Evolutionary conservation across 1,139 yeast genomes (phyloP), one percentile per base, ranked within the genome.

Genomic region (Diutina sp.): DNA sequence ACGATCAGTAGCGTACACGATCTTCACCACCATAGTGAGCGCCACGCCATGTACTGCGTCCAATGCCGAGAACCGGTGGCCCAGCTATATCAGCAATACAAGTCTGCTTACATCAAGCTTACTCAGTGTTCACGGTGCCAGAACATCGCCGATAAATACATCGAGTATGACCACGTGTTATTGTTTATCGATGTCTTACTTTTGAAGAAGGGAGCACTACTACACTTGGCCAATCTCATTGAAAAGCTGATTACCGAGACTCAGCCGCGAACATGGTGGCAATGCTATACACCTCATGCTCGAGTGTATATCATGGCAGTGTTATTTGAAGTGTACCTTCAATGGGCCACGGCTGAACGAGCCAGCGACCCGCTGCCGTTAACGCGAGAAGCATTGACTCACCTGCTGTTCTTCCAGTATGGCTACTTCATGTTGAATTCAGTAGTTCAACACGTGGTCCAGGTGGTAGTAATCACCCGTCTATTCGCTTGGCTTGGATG

Each of bases 281-380:
- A 41, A 6, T 46, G 57, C n/a, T 73, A 71, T 60, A 64, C 59
- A 51, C 66, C 65, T 45, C 57, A 76, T 60, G 65, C 66, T 55
- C 73, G 96, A 46, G 71, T 88, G 54, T 72, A 88, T 63, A 64
- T 86, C 3, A 73, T 93, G 57, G 76, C 87, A 57, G 72, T 89
- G 0, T 74, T 95, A n/a, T 90, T 91, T 63, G 97, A 93, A 61
- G 95, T 93, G 8, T 95, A 93, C 66, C 71, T 93, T 56, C 84
- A 83, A 1, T 93, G 99, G 98, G 96, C 96, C 0, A 82, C 86
- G 56, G 91, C 87, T 60, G 99, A 93, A 67, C 82, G 81, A 61
- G 80, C 75, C 55, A 63, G 65, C 41, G 60, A 56, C 21, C 73
- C 69, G 56, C 67, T 71, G 6, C 45, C 63, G 38, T 58, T 66